Conservation (phyloP, 768 basidiomycete genomes). For the Boletus insuetus region DNA sequence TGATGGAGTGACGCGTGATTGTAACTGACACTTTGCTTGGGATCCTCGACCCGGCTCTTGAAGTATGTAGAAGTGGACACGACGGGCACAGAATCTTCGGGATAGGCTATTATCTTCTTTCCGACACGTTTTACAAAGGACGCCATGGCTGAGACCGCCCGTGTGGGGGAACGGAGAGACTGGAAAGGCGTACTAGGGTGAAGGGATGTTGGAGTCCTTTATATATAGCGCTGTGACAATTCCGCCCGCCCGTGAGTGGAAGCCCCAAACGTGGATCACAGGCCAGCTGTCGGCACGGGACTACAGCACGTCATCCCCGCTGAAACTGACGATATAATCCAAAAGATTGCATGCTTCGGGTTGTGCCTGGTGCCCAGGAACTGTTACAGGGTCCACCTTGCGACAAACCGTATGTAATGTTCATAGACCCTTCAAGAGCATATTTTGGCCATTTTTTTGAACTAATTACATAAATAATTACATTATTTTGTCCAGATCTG, state of each 20-base stretch:
- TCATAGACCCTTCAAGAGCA: too few relatives aligned
- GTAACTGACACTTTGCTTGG: conserved; percentile 45
- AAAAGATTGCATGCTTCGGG: too few relatives aligned
- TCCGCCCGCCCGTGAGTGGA: background rate
- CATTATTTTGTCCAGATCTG: too few relatives aligned
- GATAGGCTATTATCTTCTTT: conserved; percentile 59
- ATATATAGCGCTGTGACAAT: background rate
- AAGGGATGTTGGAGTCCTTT: background rate
- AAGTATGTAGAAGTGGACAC: conserved; percentile 59
- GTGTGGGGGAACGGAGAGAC: background rate
- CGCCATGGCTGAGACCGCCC: conserved; percentile 30
- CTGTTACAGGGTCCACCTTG: too few relatives aligned
- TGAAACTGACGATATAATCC: background rate
- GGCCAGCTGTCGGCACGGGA: conserved; percentile 10
- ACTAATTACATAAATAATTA: too few relatives aligned
- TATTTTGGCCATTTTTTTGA: too few relatives aligned
- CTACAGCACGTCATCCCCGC: conserved; percentile 17
- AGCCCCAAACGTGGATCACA: background rate
- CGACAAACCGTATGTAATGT: too few relatives aligned
- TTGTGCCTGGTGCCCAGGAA: too few relatives aligned
- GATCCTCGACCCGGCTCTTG: conserved; percentile 38
- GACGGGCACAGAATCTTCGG: conserved; percentile 57
- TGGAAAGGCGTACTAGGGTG: too few relatives aligned
- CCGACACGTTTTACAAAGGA: conserved; percentile 43
- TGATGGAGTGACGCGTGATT: background rate